Evolutionary conservation across 2,329 filamentous ascomycete species (phyloP).

Genomic region (Gliomastix tumulicola): DNA sequence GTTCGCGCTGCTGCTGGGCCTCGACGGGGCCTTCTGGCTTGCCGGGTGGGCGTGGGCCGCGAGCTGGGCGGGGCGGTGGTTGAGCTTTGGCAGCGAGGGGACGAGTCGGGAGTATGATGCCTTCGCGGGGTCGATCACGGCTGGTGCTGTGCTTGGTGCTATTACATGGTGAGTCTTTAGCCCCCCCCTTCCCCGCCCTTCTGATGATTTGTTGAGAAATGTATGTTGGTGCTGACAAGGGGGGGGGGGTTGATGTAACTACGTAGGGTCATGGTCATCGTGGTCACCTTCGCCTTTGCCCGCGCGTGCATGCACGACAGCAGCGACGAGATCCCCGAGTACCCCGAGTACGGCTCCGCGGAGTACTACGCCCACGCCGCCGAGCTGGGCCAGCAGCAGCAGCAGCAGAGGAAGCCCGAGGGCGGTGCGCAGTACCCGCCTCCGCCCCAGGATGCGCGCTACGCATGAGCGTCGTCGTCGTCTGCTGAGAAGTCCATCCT

Average conservation of each 20-base stretch:
- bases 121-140: constrained; percentile 12
- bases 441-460: too few species aligned
- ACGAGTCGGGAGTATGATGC: constrained; percentile 8
- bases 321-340: too few species aligned
- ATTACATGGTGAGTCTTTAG: background rate
- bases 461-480: too few species aligned
- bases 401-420: constrained; percentile 1
- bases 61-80: background rate
- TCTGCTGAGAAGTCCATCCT: too few species aligned
- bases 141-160: constrained; percentile 28
- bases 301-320: constrained; percentile 15
- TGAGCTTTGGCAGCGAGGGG: too few species aligned
- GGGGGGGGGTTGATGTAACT: too few species aligned
- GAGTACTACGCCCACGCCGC: background rate
- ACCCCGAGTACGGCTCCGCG: too few species aligned
- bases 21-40: constrained; percentile 36
- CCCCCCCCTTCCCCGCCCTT: too few species aligned
- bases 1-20: constrained; percentile 24
- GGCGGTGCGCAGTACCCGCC: too few species aligned
- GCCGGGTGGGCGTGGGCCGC: constrained; percentile 33
- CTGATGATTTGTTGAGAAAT: too few species aligned
- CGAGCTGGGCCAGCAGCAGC: background rate
- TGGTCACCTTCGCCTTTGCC: constrained; percentile 30
- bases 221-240: too few species aligned
- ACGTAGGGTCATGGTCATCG: constrained; percentile 27